A percentile compares a stretch with the other conserved stretches of the same genome.
phyloP scores from a whole-genome alignment of 768 basidiomycete genomes.

The Coprinopsis cinerea region DNA sequence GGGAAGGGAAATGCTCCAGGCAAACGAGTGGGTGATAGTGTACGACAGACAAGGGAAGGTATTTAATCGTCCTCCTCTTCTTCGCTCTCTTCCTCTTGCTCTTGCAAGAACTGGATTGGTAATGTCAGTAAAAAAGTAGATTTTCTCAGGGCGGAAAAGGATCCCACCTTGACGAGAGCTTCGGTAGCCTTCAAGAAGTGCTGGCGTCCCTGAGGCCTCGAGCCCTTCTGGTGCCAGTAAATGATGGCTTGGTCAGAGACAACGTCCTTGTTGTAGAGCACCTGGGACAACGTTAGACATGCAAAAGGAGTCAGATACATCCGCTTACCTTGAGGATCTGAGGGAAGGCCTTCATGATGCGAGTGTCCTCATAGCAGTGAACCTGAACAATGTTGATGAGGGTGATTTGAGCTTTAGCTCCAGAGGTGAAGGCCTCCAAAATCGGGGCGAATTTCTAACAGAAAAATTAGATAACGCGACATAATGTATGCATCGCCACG shows the following conservation, averaged over 20 bases:
- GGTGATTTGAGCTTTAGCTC: slow-evolving; percentile 86
- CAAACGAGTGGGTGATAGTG: neutral
- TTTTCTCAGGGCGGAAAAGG: slow-evolving; percentile 3
- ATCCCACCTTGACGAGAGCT: slow-evolving; percentile 77
- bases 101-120: slow-evolving; percentile 73
- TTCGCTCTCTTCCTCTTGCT: slow-evolving; percentile 79
- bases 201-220: slow-evolving; percentile 91
- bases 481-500: slow-evolving; percentile 22
- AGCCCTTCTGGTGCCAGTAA: slow-evolving; percentile 97
- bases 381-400: slow-evolving; percentile 94
- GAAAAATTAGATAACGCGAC: neutral
- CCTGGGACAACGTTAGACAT: slow-evolving; percentile 35
- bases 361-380: slow-evolving; percentile 95
- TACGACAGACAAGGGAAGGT: neutral
- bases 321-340: slow-evolving; percentile 83
- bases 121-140: slow-evolving; percentile 4
- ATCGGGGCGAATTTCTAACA: slow-evolving; percentile 75
- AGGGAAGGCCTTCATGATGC: slow-evolving; percentile 91
- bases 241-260: slow-evolving; percentile 94
- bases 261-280: slow-evolving; percentile 94
- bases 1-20: neutral
- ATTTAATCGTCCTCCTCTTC: slow-evolving; percentile 38
- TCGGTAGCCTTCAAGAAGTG: slow-evolving; percentile 90
- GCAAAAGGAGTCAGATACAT: neutral
- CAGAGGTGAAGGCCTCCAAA: slow-evolving; percentile 84